Conservation (phyloP, 306 rosid species). For the Vicia villosa region DNA sequence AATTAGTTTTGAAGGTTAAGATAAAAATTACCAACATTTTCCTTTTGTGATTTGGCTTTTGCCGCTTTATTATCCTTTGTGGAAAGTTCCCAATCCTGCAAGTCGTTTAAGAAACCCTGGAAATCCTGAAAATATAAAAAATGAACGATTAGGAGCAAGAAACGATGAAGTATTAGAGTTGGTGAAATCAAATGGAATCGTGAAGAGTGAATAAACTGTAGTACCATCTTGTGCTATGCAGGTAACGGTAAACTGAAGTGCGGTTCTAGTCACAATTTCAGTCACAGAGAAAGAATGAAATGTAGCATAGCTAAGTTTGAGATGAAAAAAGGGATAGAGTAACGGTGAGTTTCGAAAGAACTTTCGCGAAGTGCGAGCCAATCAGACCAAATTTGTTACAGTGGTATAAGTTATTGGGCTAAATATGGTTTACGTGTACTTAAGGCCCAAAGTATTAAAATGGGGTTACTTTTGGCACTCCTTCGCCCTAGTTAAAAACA, state of each 20-base stretch:
- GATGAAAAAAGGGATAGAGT: not conserved
- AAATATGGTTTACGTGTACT: not conserved
- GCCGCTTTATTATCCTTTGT: conserved; percentile 62
- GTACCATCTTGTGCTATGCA: conserved; percentile 24
- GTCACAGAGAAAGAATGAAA: not conserved
- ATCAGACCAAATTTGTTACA: not conserved
- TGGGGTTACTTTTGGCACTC: too few relatives aligned
- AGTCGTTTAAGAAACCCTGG: conserved; percentile 88
- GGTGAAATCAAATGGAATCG: conserved; percentile 17
- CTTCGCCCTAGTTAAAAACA: too few relatives aligned
- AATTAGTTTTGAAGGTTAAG: conserved; percentile 10
- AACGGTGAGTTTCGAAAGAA: not conserved
- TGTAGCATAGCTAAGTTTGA: not conserved
- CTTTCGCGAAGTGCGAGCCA: not conserved
- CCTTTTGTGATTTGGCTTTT: conserved; percentile 51
- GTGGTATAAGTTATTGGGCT: not conserved
- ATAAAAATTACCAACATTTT: conserved; percentile 54
- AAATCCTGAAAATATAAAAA: conserved; percentile 60
- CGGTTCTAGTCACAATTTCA: not conserved
- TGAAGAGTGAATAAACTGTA: not conserved
- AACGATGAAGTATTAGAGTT: not conserved
- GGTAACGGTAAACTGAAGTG: not conserved
- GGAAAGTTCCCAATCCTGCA: conserved; percentile 98
- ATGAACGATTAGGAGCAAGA: not conserved
- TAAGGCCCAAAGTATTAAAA: not conserved